Evolutionary conservation across 169 alveolate species (phyloP).

Genomic region (Cryptosporidium parvum): DNA sequence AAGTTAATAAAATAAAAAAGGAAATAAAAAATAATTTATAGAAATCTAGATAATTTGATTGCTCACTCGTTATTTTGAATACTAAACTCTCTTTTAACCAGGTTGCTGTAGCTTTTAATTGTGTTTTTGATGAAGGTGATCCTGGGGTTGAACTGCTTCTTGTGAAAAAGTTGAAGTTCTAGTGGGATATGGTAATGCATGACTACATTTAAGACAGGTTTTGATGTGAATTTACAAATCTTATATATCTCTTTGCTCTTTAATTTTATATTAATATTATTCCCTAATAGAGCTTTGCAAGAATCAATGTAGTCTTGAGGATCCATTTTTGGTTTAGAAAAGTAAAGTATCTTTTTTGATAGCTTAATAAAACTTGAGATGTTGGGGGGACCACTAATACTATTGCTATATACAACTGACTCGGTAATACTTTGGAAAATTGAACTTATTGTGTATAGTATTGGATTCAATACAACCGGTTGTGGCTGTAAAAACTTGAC

Average conservation of each 20-base stretch:
- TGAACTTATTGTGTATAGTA: conserved; percentile 43
- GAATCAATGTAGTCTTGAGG: conserved; percentile 30
- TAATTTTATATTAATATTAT: background rate
- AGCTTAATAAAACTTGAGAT: conserved; percentile 11
- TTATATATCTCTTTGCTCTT: background rate
- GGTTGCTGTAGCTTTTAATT: conserved; percentile 10
- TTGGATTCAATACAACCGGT: conserved; percentile 49
- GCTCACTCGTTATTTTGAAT: background rate
- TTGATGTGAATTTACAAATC: conserved; percentile 27
- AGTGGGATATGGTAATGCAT: conserved; percentile 40
- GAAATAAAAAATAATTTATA: background rate
- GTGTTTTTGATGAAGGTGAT: conserved; percentile 15
- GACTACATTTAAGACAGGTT: background rate
- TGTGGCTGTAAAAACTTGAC: conserved; percentile 62
- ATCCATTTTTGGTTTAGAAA: conserved; percentile 39
- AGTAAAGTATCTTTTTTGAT: conserved; percentile 21
- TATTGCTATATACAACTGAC: background rate
- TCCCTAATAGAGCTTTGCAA: conserved; percentile 18
- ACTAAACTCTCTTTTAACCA: conserved; percentile 33
- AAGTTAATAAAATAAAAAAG: background rate
- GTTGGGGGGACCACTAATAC: background rate
- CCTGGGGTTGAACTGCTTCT: conserved; percentile 42
- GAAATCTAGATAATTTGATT: too few relatives aligned
- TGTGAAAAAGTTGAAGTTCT: conserved; percentile 38
- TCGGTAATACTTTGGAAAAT: conserved; percentile 27